phyloP scores from a whole-genome alignment of 2,329 filamentous ascomycete genomes.

The Calonectria fujianensis region DNA sequence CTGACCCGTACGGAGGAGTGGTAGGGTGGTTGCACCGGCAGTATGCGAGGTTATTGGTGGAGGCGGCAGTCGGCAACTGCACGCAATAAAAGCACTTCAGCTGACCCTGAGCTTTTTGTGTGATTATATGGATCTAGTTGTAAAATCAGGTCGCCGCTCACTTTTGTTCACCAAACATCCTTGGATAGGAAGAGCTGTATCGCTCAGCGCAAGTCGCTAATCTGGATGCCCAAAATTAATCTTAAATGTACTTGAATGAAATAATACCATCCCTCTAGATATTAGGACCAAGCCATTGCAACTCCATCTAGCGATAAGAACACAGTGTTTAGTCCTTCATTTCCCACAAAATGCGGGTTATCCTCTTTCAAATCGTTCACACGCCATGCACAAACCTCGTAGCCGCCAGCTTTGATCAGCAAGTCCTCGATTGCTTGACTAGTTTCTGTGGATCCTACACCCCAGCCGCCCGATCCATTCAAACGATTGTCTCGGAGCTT shows the following conservation, averaged over 20 bases:
- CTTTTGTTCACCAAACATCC: not conserved
- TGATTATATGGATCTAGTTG: not conserved
- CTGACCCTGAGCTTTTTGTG: not conserved
- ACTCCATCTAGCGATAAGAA: not conserved
- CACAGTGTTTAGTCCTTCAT: not conserved
- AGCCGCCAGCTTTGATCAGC: not conserved
- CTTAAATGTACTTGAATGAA: not conserved
- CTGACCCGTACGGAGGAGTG: conserved; percentile 46
- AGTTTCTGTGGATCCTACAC: not conserved
- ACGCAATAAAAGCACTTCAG: not conserved
- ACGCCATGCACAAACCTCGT: not conserved
- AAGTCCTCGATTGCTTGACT: not conserved
- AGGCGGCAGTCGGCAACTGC: conserved; percentile 50
- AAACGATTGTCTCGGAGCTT: not conserved
- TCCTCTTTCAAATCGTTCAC: not conserved
- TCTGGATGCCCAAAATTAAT: no score
- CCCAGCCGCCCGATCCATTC: no score
- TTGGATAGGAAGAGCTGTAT: no score
- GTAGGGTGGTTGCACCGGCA: conserved; percentile 47
- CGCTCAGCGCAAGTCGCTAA: not conserved
- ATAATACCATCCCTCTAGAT: not conserved
- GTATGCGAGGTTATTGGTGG: conserved; percentile 44
- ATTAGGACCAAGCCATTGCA: not conserved
- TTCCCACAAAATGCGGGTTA: not conserved
- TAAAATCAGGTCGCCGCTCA: not conserved